These are phyloP conservation scores for Starmera dryadoides DNA, from an alignment of 805 yeast genomes.

Conservation along the genomic window DNA sequence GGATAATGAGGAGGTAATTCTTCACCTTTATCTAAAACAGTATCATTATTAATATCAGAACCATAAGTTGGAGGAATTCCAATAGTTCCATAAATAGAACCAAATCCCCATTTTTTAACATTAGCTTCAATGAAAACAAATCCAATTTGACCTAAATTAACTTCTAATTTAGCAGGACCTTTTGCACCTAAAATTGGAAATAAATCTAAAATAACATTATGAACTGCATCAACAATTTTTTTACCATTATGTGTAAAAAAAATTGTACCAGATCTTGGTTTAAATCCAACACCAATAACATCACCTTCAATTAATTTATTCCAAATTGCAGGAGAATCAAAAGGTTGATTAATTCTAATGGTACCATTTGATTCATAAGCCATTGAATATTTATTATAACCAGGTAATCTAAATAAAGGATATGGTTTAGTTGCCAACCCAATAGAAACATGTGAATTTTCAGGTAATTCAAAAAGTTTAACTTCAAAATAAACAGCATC, in stretches of 20 bases:
- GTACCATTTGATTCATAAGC: slow-evolving; percentile 72
- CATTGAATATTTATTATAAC: slow-evolving; percentile 60
- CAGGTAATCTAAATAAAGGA: slow-evolving; percentile 72
- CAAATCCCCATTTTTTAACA: slow-evolving; percentile 82
- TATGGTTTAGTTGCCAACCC: slow-evolving; percentile 70
- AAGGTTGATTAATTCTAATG: slow-evolving; percentile 58
- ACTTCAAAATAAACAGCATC: slow-evolving; percentile 65
- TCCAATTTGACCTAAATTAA: slow-evolving; percentile 72
- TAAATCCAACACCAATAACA: slow-evolving; percentile 86
- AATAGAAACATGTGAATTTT: slow-evolving; percentile 47
- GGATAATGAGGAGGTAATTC: slow-evolving; percentile 68
- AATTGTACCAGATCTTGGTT: slow-evolving; percentile 72
- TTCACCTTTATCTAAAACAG: slow-evolving; percentile 63
- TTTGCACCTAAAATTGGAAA: slow-evolving; percentile 32
- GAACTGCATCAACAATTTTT: slow-evolving; percentile 73
- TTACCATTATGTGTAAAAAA: slow-evolving; percentile 95
- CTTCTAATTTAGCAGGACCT: slow-evolving; percentile 33
- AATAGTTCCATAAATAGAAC: slow-evolving; percentile 30
- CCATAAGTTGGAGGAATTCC: slow-evolving; percentile 41
- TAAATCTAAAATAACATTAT: slow-evolving; percentile 46
- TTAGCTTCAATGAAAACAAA: slow-evolving; percentile 78
- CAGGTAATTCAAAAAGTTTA: slow-evolving; percentile 34
- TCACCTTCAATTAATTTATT: slow-evolving; percentile 68
- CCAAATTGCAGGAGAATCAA: slow-evolving; percentile 31
- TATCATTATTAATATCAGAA: slow-evolving; percentile 34